phyloP scores from a whole-genome alignment of 768 basidiomycete species.

The Strobilomyces dryophilus region DNA sequence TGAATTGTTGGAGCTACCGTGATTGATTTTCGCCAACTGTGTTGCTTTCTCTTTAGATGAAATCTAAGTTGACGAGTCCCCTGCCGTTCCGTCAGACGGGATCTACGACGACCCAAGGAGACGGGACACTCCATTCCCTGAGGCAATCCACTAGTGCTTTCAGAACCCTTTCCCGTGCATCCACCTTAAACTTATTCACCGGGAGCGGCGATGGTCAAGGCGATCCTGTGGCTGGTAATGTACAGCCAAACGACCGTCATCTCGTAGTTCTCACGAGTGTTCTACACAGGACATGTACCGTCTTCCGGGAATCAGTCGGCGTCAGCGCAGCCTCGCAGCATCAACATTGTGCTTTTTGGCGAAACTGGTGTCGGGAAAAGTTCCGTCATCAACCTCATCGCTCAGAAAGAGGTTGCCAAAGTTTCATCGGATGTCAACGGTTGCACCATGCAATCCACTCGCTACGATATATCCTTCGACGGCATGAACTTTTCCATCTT shows the following conservation, averaged over 20 bases:
- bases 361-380: constrained; percentile 37
- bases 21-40: constrained; percentile 1
- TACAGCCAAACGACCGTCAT: background rate
- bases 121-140: background rate
- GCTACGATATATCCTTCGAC: constrained; percentile 26
- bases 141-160: background rate
- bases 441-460: constrained; percentile 33
- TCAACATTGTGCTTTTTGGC: constrained; percentile 41
- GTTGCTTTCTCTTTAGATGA: constrained; percentile 5
- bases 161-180: background rate
- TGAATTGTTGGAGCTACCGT: background rate
- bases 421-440: constrained; percentile 29
- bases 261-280: constrained; percentile 4
- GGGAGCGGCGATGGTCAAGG: background rate
- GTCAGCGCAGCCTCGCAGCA: background rate
- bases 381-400: constrained; percentile 30
- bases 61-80: background rate
- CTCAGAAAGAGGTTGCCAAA: constrained; percentile 16
- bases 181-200: background rate
- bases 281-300: background rate
- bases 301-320: background rate
- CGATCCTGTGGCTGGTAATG: constrained; percentile 6
- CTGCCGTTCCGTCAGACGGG: background rate
- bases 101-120: background rate
- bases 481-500: constrained; percentile 21